Evolutionary conservation across 1,139 yeast species (phyloP), one percentile per base, ranked within the genome.

Genomic region (Insectozyma bohioensis): DNA sequence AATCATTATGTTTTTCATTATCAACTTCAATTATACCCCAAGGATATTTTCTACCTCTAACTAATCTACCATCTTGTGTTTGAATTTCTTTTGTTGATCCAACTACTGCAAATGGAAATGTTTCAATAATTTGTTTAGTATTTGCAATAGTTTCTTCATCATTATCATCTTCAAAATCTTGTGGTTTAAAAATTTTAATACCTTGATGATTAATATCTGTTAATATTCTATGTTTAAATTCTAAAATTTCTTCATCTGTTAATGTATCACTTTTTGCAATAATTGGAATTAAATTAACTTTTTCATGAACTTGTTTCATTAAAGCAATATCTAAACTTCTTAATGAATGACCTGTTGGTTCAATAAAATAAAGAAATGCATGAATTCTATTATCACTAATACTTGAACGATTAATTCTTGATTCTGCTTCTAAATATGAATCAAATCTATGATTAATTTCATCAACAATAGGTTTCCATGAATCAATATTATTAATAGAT

Each of bases 1-100:
- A 94, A 64, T 94, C 99, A 58, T 92, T 85, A 59, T 94, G 97
- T 34, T 80, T 79, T 62, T 87, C 95, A 59, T 92, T 92, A 59
- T 90, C 97, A 45, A 94, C 95, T 63, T 92, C 97, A 54, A 92
- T 85, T 15, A 85, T 72, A 45, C 99, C 99, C 99, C 99, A 94
- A 42, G 98, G 98, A 61, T 94, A 94, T 46, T 75, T 67, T 65
- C 99, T 85, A 45, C 97, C 97, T 57, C 97, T 82, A 29, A 88
- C 95, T 25, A 67, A 55, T 56, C 84, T 74, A 31, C 97, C 97
- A 51, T 84, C 88, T 20, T 73, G 52, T 31, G 85, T 80, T 49
- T 74, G 74, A 23, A 90, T 87, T 46, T 78, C 81, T 41, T 72
- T 69, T 19, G 92, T 85, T 14, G 97, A 87, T 19, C 97, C 98